A percentile compares a stretch with the other conserved stretches of the same genome.
These are phyloP conservation scores for Neolentinus lepideus DNA, from an alignment of 1,284 basidiomycete species.

Conservation along the genomic window DNA sequence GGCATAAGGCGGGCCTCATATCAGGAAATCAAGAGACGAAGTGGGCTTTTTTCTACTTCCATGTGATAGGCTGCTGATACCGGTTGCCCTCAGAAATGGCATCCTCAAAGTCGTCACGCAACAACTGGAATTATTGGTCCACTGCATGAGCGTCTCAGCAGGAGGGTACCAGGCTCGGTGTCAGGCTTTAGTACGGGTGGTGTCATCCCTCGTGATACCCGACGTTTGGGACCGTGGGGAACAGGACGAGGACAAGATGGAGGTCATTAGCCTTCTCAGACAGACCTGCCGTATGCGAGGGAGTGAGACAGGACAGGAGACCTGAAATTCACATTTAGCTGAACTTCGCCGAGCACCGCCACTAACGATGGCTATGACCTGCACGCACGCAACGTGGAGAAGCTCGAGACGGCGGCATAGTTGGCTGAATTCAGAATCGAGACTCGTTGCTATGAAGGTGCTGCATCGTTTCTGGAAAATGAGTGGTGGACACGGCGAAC, in stretches of 20 bases:
- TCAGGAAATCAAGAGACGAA: conserved; percentile 13
- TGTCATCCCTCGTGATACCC: conserved; percentile 22
- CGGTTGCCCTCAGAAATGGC: conserved; percentile 17
- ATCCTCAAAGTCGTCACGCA: conserved; percentile 28
- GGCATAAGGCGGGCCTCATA: conserved; percentile 13
- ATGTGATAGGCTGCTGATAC: neutral
- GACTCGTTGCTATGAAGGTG: too few relatives aligned
- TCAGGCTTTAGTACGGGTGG: conserved; percentile 17
- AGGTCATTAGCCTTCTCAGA: conserved; percentile 20
- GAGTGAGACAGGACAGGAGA: too few relatives aligned
- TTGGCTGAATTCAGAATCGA: too few relatives aligned
- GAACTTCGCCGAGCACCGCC: neutral
- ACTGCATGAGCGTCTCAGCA: conserved; percentile 36
- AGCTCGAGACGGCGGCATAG: too few relatives aligned
- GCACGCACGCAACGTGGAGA: too few relatives aligned
- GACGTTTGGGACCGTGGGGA: conserved; percentile 21
- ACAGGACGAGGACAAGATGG: conserved; percentile 30
- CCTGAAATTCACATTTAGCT: neutral
- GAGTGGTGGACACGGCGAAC: too few relatives aligned
- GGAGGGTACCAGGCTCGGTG: conserved; percentile 36
- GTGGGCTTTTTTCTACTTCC: conserved; percentile 11
- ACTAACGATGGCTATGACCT: too few relatives aligned
- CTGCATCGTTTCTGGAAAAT: too few relatives aligned
- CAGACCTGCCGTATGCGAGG: neutral
- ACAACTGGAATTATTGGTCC: conserved; percentile 36